Percentiles rank a stretch among this genome's conserved stretches.
These are phyloP conservation scores for Xerocomus potaroensis DNA, from an alignment of 768 basidiomycete species.

Conservation along the genomic window DNA sequence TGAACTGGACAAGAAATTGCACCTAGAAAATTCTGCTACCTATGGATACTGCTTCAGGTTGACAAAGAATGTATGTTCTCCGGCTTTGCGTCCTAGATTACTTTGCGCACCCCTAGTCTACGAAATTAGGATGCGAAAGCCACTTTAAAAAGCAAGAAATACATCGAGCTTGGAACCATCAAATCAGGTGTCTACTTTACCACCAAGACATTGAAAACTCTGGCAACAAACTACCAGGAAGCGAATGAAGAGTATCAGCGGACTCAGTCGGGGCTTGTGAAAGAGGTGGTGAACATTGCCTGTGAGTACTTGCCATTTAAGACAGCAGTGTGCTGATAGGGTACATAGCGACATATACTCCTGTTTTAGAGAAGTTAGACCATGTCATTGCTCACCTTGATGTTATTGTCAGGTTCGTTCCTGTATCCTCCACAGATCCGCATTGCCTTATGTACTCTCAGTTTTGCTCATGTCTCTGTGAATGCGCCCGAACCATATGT, in stretches of 20 bases:
- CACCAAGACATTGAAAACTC: constrained; percentile 65
- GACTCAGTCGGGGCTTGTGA: constrained; percentile 79
- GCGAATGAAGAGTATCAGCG: constrained; percentile 64
- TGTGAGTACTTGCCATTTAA: constrained; percentile 42
- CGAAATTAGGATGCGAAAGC: constrained; percentile 70
- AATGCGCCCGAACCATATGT: constrained; percentile 86
- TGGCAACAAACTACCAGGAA: constrained; percentile 70
- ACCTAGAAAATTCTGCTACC: constrained; percentile 84
- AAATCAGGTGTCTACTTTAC: constrained; percentile 90
- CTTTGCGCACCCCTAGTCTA: neutral
- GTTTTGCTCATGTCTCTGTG: constrained; percentile 88
- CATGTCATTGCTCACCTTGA: constrained; percentile 85
- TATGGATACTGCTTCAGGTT: constrained; percentile 93
- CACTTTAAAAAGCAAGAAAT: constrained; percentile 59
- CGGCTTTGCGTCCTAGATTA: neutral
- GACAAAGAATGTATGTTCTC: constrained; percentile 73
- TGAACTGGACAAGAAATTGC: constrained; percentile 92
- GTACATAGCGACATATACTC: constrained; percentile 80
- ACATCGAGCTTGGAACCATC: constrained; percentile 78
- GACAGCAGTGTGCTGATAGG: neutral
- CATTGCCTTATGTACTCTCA: constrained; percentile 26
- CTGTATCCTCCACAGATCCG: neutral
- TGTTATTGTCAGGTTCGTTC: constrained; percentile 77
- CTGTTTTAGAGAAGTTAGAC: constrained; percentile 82
- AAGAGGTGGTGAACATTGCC: constrained; percentile 90